These are phyloP conservation scores for Tetrastigma voinierianum DNA, from an alignment of 164 flowering plant species.

Conservation along the genomic window DNA sequence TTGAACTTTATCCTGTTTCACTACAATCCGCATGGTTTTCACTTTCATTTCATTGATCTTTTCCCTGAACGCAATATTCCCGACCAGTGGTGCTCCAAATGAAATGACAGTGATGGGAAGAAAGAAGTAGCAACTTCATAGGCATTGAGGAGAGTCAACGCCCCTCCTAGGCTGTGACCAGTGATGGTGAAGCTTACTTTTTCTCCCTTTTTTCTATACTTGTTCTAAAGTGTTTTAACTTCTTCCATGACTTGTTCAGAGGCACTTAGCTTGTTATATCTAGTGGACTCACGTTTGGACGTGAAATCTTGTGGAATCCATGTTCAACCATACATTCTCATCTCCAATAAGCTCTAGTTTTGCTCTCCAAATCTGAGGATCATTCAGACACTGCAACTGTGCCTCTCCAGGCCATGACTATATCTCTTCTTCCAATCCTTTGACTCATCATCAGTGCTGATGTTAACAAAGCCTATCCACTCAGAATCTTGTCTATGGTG, in stretches of 20 bases:
- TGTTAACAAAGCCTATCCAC: constrained; percentile 78
- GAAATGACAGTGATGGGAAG: constrained; percentile 38
- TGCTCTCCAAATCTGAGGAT: constrained; percentile 43
- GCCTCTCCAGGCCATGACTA: constrained; percentile 72
- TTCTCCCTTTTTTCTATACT: constrained; percentile 28
- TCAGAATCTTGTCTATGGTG: constrained; percentile 51
- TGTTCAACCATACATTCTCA: constrained; percentile 43
- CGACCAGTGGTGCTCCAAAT: constrained; percentile 47
- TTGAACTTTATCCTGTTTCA: constrained; percentile 44
- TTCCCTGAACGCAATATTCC: constrained; percentile 41
- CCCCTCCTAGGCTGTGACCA: no score
- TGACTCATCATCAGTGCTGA: constrained; percentile 49
- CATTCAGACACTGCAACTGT: constrained; percentile 60
- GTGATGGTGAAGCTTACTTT: constrained; percentile 48
- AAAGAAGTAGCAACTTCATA: constrained; percentile 33
- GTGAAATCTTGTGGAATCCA: constrained; percentile 44
- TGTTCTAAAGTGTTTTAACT: constrained; percentile 23
- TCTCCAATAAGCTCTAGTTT: constrained; percentile 37
- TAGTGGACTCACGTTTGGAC: constrained; percentile 30
- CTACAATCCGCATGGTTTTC: constrained; percentile 36
- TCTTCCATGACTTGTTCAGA: constrained; percentile 52
- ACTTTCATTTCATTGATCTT: no score
- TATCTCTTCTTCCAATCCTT: constrained; percentile 65
- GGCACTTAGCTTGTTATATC: constrained; percentile 48
- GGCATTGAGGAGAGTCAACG: no score